Base-by-base conservation (phyloP, 2,329 filamentous ascomycete species). In the Talaromyces albobiverticillius region DNA sequence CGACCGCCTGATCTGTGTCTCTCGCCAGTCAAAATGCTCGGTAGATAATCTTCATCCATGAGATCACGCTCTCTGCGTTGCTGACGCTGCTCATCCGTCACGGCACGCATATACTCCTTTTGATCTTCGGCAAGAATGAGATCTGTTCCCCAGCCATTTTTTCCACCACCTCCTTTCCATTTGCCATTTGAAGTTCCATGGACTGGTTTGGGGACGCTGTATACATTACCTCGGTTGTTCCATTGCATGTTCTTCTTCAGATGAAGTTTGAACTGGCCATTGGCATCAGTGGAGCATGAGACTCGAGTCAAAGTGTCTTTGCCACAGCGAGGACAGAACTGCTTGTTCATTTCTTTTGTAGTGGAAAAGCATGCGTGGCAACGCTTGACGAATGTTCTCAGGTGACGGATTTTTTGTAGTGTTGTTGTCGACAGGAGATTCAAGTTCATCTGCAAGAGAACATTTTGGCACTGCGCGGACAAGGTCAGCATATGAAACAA, bases 191-290 rank as follows among this genome's bases (percentile, higher is more conserved):
- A 75, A 13, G 83, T 87, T 2, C 94, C 94, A 57, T 89, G 84
- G 11, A 88, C 82, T 0, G 94, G 89, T 76, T 96, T 97, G 1
- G 94, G 94, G 42, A 99, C 85, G 69, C 90, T 95, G 77, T 87
- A 99, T 34, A 90, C 84, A 71, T 96, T 94, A 50, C 94, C 94
- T 22, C 92, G 82, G 62, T 88, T 95, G 74, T 96, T 97, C 86
- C 87, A 96, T 74, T 96, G 90, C 79, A 94, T 96, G 71, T 96
- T 96, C 72, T 86, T 87, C 79, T 95, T 95, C 56, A 99, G 78
- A 68, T 96, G 89, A 56, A 99, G 74, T 56, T 82, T 85, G 76
- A 96, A 95, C 63, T 86, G 84, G 49, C 94, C 94, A 48, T 85
- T 82, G 23, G 84, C 78, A 64, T 92, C 87, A 3, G 91, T 96